These are phyloP conservation scores for Neofusicoccum sp. DNA, from an alignment of 2,329 filamentous ascomycete genomes.

Conservation along the genomic window DNA sequence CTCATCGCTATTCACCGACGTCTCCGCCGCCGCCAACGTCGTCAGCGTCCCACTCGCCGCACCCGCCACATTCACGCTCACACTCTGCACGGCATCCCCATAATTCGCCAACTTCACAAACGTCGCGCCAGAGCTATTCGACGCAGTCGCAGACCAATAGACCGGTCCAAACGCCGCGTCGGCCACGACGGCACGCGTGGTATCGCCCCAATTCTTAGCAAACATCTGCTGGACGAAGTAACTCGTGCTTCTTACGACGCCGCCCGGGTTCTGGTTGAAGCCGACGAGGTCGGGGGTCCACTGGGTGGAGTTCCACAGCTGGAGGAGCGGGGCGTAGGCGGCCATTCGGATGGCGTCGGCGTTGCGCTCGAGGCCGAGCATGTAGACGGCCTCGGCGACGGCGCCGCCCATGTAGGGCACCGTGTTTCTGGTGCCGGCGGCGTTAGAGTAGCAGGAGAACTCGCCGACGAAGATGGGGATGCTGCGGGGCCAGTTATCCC, in stretches of 20 bases:
- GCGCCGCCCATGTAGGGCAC: slow-evolving; percentile 42
- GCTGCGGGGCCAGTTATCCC: slow-evolving; percentile 7
- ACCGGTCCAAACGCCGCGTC: slow-evolving; percentile 8
- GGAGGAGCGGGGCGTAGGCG: slow-evolving; percentile 18
- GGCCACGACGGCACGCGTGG: background rate
- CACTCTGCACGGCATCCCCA: background rate
- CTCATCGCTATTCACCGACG: background rate
- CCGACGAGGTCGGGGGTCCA: slow-evolving; percentile 16
- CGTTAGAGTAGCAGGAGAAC: slow-evolving; percentile 3
- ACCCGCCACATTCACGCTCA: slow-evolving; percentile 1
- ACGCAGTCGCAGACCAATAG: slow-evolving; percentile 7
- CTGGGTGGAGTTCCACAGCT: slow-evolving; percentile 20
- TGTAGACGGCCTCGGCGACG: slow-evolving; percentile 66
- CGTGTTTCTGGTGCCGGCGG: background rate
- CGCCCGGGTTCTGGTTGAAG: background rate
- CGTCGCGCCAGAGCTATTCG: background rate
- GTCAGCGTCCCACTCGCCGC: background rate
- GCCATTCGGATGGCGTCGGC: slow-evolving; percentile 52
- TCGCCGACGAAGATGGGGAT: slow-evolving; percentile 18
- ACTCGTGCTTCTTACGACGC: slow-evolving; percentile 3
- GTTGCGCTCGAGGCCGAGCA: slow-evolving; percentile 68
- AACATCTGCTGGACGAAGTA: slow-evolving; percentile 21
- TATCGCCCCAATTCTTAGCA: background rate
- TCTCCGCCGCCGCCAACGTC: background rate
- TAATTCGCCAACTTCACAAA: slow-evolving; percentile 21